These are phyloP conservation scores for Ulvella scutata DNA, from an alignment of 139 green algal species.

Conservation along the genomic window DNA sequence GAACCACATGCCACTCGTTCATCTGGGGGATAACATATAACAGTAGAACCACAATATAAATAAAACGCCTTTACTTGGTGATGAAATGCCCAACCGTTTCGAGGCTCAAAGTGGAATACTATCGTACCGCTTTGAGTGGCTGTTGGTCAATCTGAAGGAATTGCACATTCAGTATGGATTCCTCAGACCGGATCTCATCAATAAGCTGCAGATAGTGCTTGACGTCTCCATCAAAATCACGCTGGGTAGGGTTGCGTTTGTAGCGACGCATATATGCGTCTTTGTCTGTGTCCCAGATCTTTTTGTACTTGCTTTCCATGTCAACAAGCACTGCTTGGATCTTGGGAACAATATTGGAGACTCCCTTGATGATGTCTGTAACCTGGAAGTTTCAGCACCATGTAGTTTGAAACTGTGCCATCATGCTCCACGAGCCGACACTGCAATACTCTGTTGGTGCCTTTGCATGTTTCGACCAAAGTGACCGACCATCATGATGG, in stretches of 20 bases:
- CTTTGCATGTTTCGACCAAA: too few relatives aligned
- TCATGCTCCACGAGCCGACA: too few relatives aligned
- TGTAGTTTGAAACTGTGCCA: slow-evolving; percentile 11
- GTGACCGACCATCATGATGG: too few relatives aligned
- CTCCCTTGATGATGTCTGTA: slow-evolving; percentile 53
- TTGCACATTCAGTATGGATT: slow-evolving; percentile 57
- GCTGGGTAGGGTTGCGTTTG: slow-evolving; percentile 40
- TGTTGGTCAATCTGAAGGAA: slow-evolving; percentile 82
- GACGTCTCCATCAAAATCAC: slow-evolving; percentile 61
- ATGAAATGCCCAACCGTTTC: neutral
- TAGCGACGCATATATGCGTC: slow-evolving; percentile 73
- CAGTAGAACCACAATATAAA: neutral
- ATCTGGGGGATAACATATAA: too few relatives aligned
- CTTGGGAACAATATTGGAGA: slow-evolving; percentile 65
- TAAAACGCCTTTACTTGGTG: too few relatives aligned
- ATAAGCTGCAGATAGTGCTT: slow-evolving; percentile 42
- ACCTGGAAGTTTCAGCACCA: slow-evolving; percentile 61
- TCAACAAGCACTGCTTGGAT: slow-evolving; percentile 51
- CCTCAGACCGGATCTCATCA: slow-evolving; percentile 61
- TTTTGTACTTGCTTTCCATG: slow-evolving; percentile 78
- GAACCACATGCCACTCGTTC: too few relatives aligned
- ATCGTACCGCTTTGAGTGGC: slow-evolving; percentile 51
- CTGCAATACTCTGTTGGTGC: too few relatives aligned
- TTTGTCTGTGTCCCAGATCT: slow-evolving; percentile 79
- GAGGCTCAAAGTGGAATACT: neutral